These are phyloP conservation scores for Russula ochroleuca DNA, from an alignment of 768 basidiomycete species.

Conservation along the genomic window DNA sequence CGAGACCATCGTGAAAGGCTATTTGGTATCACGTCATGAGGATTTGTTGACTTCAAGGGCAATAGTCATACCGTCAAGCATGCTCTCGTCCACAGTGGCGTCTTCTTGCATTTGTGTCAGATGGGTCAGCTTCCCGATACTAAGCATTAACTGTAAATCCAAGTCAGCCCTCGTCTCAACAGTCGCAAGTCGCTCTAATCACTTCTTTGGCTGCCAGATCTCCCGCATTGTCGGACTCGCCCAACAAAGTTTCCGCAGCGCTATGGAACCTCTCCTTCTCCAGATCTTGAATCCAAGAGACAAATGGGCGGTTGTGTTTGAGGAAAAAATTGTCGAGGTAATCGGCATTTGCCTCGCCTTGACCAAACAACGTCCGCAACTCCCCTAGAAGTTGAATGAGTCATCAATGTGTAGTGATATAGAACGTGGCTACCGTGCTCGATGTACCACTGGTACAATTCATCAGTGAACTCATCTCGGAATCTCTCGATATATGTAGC, in stretches of 20 bases:
- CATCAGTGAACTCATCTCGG: slow-evolving; percentile 78
- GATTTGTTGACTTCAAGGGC: background rate
- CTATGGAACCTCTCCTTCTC: slow-evolving; percentile 59
- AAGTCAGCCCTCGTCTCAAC: slow-evolving; percentile 5
- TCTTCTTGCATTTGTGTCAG: slow-evolving; percentile 57
- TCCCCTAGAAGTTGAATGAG: slow-evolving; percentile 49
- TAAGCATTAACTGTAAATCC: slow-evolving; percentile 70
- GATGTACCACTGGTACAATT: slow-evolving; percentile 91
- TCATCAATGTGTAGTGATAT: background rate
- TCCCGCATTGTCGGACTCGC: slow-evolving; percentile 53
- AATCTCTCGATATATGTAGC: slow-evolving; percentile 72
- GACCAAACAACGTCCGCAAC: slow-evolving; percentile 74
- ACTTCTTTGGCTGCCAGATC: slow-evolving; percentile 78
- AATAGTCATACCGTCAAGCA: slow-evolving; percentile 51
- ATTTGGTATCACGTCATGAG: slow-evolving; percentile 6
- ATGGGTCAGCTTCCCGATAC: slow-evolving; percentile 83
- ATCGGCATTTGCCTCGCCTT: slow-evolving; percentile 55
- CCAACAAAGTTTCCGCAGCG: slow-evolving; percentile 60
- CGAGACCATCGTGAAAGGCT: slow-evolving; percentile 85
- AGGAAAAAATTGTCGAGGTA: slow-evolving; percentile 75
- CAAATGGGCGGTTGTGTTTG: slow-evolving; percentile 49
- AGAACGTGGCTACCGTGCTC: slow-evolving; percentile 58
- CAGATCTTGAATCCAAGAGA: slow-evolving; percentile 89
- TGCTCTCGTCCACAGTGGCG: slow-evolving; percentile 44
- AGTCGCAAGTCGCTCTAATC: slow-evolving; percentile 27